phyloP scores from a whole-genome alignment of 768 basidiomycete species.

The Neoboletus brunneissimus region DNA sequence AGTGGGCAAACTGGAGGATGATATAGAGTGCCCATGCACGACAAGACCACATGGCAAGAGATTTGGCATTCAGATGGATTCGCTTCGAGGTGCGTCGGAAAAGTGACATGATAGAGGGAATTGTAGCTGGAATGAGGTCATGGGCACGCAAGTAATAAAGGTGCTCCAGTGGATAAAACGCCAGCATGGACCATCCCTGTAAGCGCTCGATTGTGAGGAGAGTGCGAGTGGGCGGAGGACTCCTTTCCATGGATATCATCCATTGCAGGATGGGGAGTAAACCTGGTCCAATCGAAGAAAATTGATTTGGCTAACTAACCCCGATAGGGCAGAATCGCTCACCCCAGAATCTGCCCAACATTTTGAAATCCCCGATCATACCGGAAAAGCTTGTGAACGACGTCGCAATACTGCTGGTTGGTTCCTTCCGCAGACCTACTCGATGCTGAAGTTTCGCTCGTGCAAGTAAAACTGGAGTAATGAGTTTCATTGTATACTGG shows the following conservation, averaged over 20 bases:
- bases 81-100: constrained; percentile 41
- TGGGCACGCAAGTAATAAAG: constrained; percentile 64
- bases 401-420: constrained; percentile 53
- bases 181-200: constrained; percentile 72
- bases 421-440: constrained; percentile 52
- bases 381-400: constrained; percentile 53
- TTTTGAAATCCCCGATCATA: constrained; percentile 64
- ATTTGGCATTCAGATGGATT: constrained; percentile 44
- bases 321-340: constrained; percentile 21
- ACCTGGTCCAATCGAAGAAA: constrained; percentile 40
- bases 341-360: constrained; percentile 81
- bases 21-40: constrained; percentile 83
- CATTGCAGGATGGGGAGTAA: constrained; percentile 78
- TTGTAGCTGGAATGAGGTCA: constrained; percentile 54
- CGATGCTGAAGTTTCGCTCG: constrained; percentile 69
- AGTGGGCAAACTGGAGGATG: constrained; percentile 70
- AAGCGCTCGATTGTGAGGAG: constrained; percentile 76
- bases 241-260: constrained; percentile 74
- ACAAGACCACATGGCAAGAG: constrained; percentile 65
- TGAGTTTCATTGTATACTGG: constrained; percentile 69
- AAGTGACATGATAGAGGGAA: constrained; percentile 45
- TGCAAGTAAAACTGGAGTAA: constrained; percentile 61
- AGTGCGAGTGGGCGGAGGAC: constrained; percentile 63
- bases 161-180: constrained; percentile 78
- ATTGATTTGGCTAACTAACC: neutral